Evolutionary conservation across 2,329 filamentous ascomycete genomes (phyloP).

Genomic region (Chrysosphaeria jannelii): DNA sequence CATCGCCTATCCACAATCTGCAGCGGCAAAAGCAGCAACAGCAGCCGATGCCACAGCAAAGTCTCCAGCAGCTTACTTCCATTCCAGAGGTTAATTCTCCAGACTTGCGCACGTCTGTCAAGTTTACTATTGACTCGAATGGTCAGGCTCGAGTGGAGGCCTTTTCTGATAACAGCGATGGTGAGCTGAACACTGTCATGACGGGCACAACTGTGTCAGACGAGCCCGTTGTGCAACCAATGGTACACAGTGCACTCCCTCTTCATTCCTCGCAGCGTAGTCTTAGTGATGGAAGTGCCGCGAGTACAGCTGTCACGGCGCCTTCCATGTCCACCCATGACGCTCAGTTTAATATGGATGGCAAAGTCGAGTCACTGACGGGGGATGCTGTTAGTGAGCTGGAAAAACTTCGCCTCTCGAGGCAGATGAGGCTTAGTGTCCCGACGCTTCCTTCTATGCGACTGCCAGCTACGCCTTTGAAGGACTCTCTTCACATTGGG

Average conservation of each 20-base stretch:
- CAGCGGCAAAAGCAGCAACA: slow-evolving; percentile 7
- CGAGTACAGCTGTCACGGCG: slow-evolving; percentile 12
- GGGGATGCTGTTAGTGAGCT: slow-evolving; percentile 29
- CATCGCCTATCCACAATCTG: slow-evolving; percentile 22
- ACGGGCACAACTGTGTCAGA: too few relatives aligned
- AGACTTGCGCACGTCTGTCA: slow-evolving; percentile 22
- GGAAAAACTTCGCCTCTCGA: slow-evolving; percentile 19
- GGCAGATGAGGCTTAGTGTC: slow-evolving; percentile 16
- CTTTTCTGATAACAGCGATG: slow-evolving; percentile 12
- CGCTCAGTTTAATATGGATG: slow-evolving; percentile 15
- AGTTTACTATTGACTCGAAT: slow-evolving; percentile 30
- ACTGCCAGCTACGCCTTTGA: slow-evolving; percentile 5
- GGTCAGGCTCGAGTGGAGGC: slow-evolving; percentile 26
- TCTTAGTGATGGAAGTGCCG: slow-evolving; percentile 18
- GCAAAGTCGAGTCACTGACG: slow-evolving; percentile 27
- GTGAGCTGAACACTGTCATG: slow-evolving; percentile 17
- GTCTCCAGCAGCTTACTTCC: slow-evolving; percentile 20
- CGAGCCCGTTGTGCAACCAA: too few relatives aligned
- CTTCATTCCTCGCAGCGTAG: slow-evolving; percentile 15
- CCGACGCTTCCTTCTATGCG: slow-evolving; percentile 3
- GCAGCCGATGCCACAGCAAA: slow-evolving; percentile 11
- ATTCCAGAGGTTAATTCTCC: slow-evolving; percentile 19
- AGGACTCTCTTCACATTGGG: not conserved
- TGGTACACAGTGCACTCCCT: slow-evolving; percentile 11
- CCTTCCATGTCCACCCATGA: slow-evolving; percentile 7